These are phyloP conservation scores for Trichoderma brevicompactum DNA, from an alignment of 2,329 filamentous ascomycete species.

Conservation along the genomic window DNA sequence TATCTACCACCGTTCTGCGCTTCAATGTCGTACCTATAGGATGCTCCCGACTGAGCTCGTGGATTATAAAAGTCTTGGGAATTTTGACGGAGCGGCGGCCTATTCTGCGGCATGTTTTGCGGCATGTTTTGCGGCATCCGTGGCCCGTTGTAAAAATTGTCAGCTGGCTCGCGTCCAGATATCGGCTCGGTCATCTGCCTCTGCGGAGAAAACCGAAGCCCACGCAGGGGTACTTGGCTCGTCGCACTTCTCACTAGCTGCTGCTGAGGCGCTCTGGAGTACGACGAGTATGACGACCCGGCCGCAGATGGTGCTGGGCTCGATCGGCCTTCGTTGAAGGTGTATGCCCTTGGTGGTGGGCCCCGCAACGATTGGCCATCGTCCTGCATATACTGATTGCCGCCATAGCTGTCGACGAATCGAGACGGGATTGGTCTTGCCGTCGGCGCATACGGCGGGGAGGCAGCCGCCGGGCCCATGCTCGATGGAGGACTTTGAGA, in stretches of 20 bases:
- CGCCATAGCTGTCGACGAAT: constrained; percentile 39
- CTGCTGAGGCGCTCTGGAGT: constrained; percentile 29
- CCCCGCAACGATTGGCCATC: constrained; percentile 30
- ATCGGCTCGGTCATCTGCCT: constrained; percentile 53
- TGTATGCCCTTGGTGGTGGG: constrained; percentile 12
- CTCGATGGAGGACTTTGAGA: constrained; percentile 39
- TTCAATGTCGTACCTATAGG: constrained; percentile 46
- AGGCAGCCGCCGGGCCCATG: constrained; percentile 37
- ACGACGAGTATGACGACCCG: constrained; percentile 36
- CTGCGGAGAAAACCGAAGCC: constrained; percentile 43
- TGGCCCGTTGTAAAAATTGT: constrained; percentile 35
- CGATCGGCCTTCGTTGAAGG: constrained; percentile 21
- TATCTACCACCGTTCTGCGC: constrained; percentile 40
- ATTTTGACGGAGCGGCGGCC: constrained; percentile 16
- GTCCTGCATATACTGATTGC: neutral
- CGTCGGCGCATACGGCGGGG: constrained; percentile 41
- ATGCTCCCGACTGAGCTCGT: constrained; percentile 23
- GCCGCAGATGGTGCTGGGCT: constrained; percentile 31
- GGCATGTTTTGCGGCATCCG: constrained; percentile 36
- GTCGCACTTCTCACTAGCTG: constrained; percentile 47
- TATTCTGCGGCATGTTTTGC: constrained; percentile 35
- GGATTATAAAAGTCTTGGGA: constrained; percentile 1
- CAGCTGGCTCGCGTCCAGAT: constrained; percentile 37
- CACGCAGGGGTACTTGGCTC: constrained; percentile 37
- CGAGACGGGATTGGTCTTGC: constrained; percentile 41